Percentiles rank a stretch among this genome's conserved stretches.
These are phyloP conservation scores for Teratosphaeria zuluensis DNA, from an alignment of 2,329 filamentous ascomycete species.

Conservation along the genomic window DNA sequence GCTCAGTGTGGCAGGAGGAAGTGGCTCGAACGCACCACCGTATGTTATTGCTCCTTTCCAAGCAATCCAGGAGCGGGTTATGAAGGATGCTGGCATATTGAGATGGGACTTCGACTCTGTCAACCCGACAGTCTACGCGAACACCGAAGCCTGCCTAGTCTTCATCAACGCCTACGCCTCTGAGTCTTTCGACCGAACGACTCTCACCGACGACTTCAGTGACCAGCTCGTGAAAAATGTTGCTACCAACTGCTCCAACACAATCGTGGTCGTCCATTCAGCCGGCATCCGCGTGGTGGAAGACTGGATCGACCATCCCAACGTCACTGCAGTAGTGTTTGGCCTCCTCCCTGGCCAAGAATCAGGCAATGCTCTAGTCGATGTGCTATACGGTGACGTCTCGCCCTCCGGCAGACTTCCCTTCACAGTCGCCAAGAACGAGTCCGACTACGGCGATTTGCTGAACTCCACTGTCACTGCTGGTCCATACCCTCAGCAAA, in stretches of 20 bases:
- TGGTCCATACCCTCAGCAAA: constrained; percentile 47
- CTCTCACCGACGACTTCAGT: constrained; percentile 62
- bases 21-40: constrained; percentile 49
- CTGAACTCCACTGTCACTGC: constrained; percentile 39
- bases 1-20: constrained; percentile 57
- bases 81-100: not conserved
- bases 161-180: constrained; percentile 66
- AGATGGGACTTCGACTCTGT: not conserved
- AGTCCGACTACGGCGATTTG: constrained; percentile 50
- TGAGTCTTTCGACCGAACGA: constrained; percentile 62
- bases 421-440: constrained; percentile 54
- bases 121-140: constrained; percentile 39
- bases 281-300: constrained; percentile 65
- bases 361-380: constrained; percentile 56
- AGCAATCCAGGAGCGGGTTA: not conserved
- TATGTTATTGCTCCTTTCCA: not conserved
- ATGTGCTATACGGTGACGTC: constrained; percentile 54
- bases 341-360: constrained; percentile 65
- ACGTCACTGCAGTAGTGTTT: constrained; percentile 56
- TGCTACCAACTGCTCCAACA: constrained; percentile 58
- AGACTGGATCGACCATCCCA: constrained; percentile 58
- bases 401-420: constrained; percentile 56
- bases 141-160: constrained; percentile 57
- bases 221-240: constrained; percentile 69
- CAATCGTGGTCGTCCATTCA: constrained; percentile 58